A percentile compares a stretch with the other conserved stretches of the same genome.
phyloP scores from a whole-genome alignment of 1,139 yeast species.

The Scheffersomyces illinoinensis region DNA sequence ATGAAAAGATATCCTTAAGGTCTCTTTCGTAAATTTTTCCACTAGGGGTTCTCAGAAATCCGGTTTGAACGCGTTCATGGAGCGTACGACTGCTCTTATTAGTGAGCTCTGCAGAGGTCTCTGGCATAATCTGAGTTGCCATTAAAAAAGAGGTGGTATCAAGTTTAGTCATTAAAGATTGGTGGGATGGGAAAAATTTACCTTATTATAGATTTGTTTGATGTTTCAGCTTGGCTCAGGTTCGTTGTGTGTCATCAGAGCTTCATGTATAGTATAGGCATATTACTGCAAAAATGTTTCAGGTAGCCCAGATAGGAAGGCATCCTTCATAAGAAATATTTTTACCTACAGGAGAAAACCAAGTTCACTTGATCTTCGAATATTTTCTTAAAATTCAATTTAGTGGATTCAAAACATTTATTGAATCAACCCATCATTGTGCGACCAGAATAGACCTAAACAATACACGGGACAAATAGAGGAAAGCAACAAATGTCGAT shows the following conservation, averaged over 20 bases:
- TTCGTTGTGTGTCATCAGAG: background rate
- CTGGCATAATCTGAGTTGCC: background rate
- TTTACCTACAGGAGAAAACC: background rate
- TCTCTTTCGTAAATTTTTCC: slow-evolving; percentile 58
- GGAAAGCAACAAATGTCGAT: background rate
- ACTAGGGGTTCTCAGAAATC: slow-evolving; percentile 48
- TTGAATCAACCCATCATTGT: background rate
- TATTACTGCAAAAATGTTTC: background rate
- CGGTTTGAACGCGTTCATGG: slow-evolving; percentile 44
- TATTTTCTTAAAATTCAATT: background rate
- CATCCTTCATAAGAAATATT: background rate
- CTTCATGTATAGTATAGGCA: background rate
- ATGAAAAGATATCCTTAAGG: slow-evolving; percentile 56
- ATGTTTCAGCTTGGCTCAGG: background rate
- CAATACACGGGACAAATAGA: too few species aligned
- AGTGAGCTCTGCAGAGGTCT: background rate
- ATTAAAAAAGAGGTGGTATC: background rate
- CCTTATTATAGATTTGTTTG: too few species aligned
- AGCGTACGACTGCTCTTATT: slow-evolving; percentile 16
- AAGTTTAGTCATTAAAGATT: background rate
- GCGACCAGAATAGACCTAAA: background rate
- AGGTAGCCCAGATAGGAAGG: background rate
- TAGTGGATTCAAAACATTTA: too few species aligned
- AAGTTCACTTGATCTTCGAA: background rate
- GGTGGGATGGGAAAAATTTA: background rate